Conservation (phyloP, 176 grass and related monocot species). For the Alopecurus myosuroides region DNA sequence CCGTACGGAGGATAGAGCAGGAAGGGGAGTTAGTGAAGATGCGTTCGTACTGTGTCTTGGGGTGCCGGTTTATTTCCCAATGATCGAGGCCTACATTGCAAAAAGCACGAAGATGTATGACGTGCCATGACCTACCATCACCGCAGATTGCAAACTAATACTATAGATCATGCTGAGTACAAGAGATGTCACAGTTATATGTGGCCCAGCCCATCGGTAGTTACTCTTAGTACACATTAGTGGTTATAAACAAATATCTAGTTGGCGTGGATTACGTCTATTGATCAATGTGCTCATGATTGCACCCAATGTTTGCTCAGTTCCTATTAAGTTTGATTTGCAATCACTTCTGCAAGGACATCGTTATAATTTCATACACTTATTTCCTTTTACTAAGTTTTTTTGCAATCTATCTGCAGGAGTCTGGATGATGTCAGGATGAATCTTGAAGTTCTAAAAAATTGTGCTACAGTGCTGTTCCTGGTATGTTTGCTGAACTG, state of each 20-base stretch:
- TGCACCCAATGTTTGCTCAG: neutral
- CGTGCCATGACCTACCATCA: no score
- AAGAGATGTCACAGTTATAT: neutral
- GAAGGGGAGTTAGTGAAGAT: no score
- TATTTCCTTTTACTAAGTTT: neutral
- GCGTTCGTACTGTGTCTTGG: no score
- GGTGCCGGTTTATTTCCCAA: no score
- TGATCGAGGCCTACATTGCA: no score
- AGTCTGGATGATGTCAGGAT: constrained; percentile 97
- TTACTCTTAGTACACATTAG: neutral
- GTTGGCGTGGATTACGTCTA: neutral
- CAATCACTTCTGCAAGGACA: constrained; percentile 5
- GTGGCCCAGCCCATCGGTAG: neutral
- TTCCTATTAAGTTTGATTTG: neutral
- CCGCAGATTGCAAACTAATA: no score
- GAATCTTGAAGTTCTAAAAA: constrained; percentile 95
- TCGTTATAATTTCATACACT: neutral
- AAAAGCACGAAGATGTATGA: no score
- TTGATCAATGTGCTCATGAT: neutral
- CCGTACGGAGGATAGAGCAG: no score
- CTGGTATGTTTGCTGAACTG: constrained; percentile 53
- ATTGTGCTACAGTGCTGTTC: constrained; percentile 89
- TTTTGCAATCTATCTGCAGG: constrained; percentile 37
- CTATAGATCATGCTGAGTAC: neutral
- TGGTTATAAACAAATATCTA: neutral